Conservation (phyloP, 495 filamentous ascomycete genomes). For the Hypoxylon intermedium region DNA sequence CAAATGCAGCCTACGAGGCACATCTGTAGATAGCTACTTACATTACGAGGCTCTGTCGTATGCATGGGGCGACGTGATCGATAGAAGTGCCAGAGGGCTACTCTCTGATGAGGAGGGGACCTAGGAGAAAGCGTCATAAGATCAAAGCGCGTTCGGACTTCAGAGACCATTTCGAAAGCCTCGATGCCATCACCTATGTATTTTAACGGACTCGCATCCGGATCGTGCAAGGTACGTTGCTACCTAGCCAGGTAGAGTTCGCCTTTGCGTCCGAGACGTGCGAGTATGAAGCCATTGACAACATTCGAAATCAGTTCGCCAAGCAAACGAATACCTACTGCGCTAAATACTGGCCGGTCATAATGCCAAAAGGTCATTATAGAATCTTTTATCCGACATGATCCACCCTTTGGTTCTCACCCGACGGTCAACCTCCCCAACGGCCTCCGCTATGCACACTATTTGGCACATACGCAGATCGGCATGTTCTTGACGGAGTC, state of each 20-base stretch:
- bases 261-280: neutral
- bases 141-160: neutral
- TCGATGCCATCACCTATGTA: neutral
- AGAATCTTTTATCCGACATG: neutral
- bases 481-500: neutral
- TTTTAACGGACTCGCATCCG: neutral
- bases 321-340: neutral
- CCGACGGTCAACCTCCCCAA: neutral
- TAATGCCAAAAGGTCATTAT: neutral
- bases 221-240: neutral
- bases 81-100: neutral
- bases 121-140: too few relatives aligned
- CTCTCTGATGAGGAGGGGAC: neutral
- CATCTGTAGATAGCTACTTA: neutral
- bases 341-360: neutral
- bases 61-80: conserved; percentile 22
- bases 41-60: conserved; percentile 26
- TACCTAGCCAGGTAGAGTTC: neutral
- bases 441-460: neutral
- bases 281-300: neutral
- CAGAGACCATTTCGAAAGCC: neutral
- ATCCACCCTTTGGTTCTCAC: neutral
- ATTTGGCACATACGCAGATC: neutral
- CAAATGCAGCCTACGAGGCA: neutral
- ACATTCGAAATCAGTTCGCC: neutral